These are phyloP conservation scores for Arachis monticola DNA, from an alignment of 331 rosid species.

Conservation along the genomic window DNA sequence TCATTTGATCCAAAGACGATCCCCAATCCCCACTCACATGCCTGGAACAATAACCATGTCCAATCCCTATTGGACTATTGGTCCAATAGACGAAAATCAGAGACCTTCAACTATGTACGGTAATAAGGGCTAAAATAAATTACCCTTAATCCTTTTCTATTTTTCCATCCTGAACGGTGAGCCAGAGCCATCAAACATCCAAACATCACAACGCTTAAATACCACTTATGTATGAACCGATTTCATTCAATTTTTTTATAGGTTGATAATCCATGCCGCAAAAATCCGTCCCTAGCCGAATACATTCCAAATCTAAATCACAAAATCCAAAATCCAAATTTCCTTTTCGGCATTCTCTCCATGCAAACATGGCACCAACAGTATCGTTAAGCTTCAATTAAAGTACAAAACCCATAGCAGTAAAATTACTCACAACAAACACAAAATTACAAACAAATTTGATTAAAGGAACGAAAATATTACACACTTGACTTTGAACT, in stretches of 20 bases:
- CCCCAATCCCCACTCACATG: too few relatives aligned
- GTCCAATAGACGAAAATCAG: neutral
- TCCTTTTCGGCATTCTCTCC: neutral
- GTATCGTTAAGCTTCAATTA: neutral
- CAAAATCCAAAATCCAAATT: neutral
- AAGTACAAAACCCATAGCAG: neutral
- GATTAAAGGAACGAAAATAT: neutral
- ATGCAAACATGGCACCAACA: neutral
- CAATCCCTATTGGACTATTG: too few relatives aligned
- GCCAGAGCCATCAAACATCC: slow-evolving; percentile 14
- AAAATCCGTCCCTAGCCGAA: neutral
- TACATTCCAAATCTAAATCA: neutral
- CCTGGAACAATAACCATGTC: neutral
- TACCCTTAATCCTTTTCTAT: neutral
- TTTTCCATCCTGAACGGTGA: slow-evolving; percentile 20
- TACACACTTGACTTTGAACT: slow-evolving; percentile 29
- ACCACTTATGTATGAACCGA: slow-evolving; percentile 1
- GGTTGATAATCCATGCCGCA: slow-evolving; percentile 32
- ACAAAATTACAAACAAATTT: neutral
- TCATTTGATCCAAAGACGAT: too few relatives aligned
- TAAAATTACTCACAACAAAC: neutral
- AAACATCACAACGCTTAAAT: slow-evolving; percentile 6
- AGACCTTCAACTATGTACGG: neutral
- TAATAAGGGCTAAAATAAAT: slow-evolving; percentile 4
- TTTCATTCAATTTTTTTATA: neutral